Percentiles rank a stretch among this genome's conserved stretches.
phyloP scores from a whole-genome alignment of 1,284 basidiomycete species.

The Trichosporon sp. region DNA sequence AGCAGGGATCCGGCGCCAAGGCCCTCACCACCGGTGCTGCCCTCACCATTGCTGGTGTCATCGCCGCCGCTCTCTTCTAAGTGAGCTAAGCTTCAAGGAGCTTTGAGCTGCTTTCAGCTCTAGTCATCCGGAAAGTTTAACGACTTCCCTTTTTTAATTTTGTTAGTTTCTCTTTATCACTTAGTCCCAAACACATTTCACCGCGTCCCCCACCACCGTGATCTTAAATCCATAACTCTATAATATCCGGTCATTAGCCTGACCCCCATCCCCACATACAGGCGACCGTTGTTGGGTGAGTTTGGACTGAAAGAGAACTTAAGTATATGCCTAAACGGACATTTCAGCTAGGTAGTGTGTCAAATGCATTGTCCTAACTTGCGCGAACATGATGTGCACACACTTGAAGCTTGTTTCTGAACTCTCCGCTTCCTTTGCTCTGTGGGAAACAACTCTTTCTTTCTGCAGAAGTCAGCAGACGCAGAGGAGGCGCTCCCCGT shows the following conservation, averaged over 20 bases:
- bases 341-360: conserved; percentile 14
- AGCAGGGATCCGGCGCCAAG: conserved; percentile 8
- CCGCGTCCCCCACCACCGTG: background rate
- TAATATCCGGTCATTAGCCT: conserved; percentile 11
- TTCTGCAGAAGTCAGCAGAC: background rate
- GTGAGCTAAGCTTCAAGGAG: background rate
- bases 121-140: background rate
- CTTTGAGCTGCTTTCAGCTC: background rate
- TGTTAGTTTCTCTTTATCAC: conserved; percentile 8
- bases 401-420: background rate
- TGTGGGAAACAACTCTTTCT: background rate
- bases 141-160: conserved; percentile 13
- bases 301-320: conserved; percentile 12
- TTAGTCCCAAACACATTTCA: conserved; percentile 14
- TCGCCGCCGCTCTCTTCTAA: conserved; percentile 19
- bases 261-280: background rate
- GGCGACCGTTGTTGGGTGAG: conserved; percentile 14
- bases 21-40: background rate
- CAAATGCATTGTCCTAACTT: conserved; percentile 15
- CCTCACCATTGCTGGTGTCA: conserved; percentile 11
- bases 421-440: background rate
- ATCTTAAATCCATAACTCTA: conserved; percentile 11
- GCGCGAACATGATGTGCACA: background rate
- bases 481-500: background rate
- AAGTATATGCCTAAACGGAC: conserved; percentile 13